These are phyloP conservation scores for Myrica gale DNA, from an alignment of 306 rosid species.

Conservation along the genomic window DNA sequence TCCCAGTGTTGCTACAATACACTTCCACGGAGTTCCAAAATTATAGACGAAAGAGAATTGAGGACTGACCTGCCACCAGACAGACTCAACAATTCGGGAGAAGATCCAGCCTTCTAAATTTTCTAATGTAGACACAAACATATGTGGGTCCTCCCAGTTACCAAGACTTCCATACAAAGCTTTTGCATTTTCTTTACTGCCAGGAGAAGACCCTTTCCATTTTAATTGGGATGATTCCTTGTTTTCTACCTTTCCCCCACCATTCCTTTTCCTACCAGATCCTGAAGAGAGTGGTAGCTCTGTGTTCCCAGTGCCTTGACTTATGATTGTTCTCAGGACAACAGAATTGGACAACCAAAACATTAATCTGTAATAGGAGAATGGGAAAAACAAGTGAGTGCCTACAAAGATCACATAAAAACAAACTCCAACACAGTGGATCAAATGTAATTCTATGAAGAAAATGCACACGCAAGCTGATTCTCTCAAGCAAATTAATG, in stretches of 20 bases:
- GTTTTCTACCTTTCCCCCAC: slow-evolving; percentile 43
- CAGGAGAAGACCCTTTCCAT: slow-evolving; percentile 65
- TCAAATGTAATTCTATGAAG: neutral
- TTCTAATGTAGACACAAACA: slow-evolving; percentile 64
- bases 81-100: slow-evolving; percentile 87
- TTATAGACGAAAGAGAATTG: neutral
- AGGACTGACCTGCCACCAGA: slow-evolving; percentile 94
- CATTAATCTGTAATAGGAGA: slow-evolving; percentile 61
- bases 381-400: slow-evolving; percentile 25
- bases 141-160: slow-evolving; percentile 61
- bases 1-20: slow-evolving; percentile 6
- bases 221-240: slow-evolving; percentile 40
- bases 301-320: slow-evolving; percentile 45
- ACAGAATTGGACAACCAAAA: slow-evolving; percentile 87
- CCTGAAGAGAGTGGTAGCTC: slow-evolving; percentile 37
- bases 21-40: slow-evolving; percentile 14
- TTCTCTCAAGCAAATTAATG: slow-evolving; percentile 11
- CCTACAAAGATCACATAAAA: neutral
- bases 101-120: slow-evolving; percentile 93
- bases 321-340: slow-evolving; percentile 72
- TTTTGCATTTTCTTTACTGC: slow-evolving; percentile 40
- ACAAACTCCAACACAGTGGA: neutral
- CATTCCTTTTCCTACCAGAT: slow-evolving; percentile 47
- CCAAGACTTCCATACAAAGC: slow-evolving; percentile 41
- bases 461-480: slow-evolving; percentile 3